Conservation (phyloP, 2,329 filamentous ascomycete species). For the Fusarium sp. region DNA sequence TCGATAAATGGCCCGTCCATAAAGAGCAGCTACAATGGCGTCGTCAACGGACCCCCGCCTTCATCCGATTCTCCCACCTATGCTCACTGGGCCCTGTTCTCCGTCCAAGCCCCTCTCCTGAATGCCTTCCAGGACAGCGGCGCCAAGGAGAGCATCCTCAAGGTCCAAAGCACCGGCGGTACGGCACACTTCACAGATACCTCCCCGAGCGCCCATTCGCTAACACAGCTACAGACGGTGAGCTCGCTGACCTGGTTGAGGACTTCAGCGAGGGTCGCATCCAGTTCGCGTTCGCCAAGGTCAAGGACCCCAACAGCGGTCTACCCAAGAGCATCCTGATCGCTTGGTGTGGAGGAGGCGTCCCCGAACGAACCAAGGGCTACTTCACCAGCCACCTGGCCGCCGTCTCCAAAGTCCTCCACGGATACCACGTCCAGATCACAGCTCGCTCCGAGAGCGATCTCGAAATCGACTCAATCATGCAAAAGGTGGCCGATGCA, state of each 20-base stretch:
- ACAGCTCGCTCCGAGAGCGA: slow-evolving; percentile 93
- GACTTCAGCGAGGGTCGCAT: slow-evolving; percentile 97
- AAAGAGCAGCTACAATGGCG: slow-evolving; percentile 78
- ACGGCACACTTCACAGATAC: slow-evolving; percentile 36
- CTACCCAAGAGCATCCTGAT: slow-evolving; percentile 94
- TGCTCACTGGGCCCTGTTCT: slow-evolving; percentile 93
- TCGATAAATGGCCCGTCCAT: slow-evolving; percentile 86
- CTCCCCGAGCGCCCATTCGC: slow-evolving; percentile 9
- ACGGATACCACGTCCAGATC: slow-evolving; percentile 98
- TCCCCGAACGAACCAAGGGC: slow-evolving; percentile 97
- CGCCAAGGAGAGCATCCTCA: slow-evolving; percentile 92
- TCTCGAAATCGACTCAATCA: slow-evolving; percentile 85
- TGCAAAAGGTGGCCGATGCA: slow-evolving; percentile 93
- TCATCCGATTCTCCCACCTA: slow-evolving; percentile 79
- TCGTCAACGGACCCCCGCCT: slow-evolving; percentile 64
- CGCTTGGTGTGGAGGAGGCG: slow-evolving; percentile 96
- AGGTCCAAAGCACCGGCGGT: slow-evolving; percentile 94
- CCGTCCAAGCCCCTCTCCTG: slow-evolving; percentile 89
- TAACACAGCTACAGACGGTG: slow-evolving; percentile 74
- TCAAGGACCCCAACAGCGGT: slow-evolving; percentile 91
- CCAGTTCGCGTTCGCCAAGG: slow-evolving; percentile 96
- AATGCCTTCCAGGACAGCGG: slow-evolving; percentile 92
- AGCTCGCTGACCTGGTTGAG: slow-evolving; percentile 88
- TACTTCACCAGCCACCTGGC: slow-evolving; percentile 97
- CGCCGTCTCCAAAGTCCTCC: slow-evolving; percentile 89